Evolutionary conservation across 164 flowering plant genomes (phyloP).

Genomic region (Nymphaea colorata): DNA sequence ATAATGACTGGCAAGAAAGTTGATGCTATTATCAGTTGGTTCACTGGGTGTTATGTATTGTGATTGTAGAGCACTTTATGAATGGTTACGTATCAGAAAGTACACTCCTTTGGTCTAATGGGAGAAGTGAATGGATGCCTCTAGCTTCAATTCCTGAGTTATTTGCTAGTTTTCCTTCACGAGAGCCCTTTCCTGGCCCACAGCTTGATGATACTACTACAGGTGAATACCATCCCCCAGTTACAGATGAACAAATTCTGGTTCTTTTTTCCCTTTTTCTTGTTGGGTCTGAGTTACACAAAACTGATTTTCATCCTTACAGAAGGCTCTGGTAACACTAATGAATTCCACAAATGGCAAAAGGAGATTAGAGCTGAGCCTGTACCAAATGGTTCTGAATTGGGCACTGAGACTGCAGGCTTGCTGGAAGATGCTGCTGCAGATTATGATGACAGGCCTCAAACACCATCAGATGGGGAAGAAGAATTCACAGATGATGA

Average conservation of each 20-base stretch:
- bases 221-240: conserved; percentile 14
- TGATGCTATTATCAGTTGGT: background rate
- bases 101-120: conserved; percentile 83
- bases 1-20: no score
- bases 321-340: conserved; percentile 35
- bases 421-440: conserved; percentile 1
- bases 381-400: conserved; percentile 13
- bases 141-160: conserved; percentile 63
- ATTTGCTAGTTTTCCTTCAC: conserved; percentile 12
- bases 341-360: conserved; percentile 78
- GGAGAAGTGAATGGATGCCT: conserved; percentile 79
- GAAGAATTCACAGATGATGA: conserved; percentile 96
- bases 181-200: background rate
- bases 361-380: conserved; percentile 57
- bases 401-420: conserved; percentile 5
- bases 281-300: background rate
- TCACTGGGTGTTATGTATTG: background rate
- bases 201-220: conserved; percentile 13
- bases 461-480: conserved; percentile 87
- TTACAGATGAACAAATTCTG: background rate
- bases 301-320: conserved; percentile 1
- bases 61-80: conserved; percentile 44
- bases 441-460: conserved; percentile 45
- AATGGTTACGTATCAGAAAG: conserved; percentile 55
- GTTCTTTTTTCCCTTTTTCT: no score